Base-by-base conservation (phyloP, 2,329 filamentous ascomycete genomes). In the Trichoderma lentiforme region DNA sequence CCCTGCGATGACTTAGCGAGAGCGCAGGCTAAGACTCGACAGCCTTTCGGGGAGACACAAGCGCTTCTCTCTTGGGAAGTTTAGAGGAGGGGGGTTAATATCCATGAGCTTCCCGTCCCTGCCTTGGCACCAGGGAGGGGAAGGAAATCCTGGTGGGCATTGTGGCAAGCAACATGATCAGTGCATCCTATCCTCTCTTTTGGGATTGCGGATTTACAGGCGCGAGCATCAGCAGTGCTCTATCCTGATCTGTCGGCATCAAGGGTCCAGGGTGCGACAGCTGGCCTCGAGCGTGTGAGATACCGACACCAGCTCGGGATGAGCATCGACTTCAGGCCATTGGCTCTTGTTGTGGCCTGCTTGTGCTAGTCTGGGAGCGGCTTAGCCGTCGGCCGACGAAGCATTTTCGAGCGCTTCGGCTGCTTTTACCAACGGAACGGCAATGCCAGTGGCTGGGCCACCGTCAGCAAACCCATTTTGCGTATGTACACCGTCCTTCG, bases 1-100 rank as follows among this genome's bases (percentile, higher is more conserved):
- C 32, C 61, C 61, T 71, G 68, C 68, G 30, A 71, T 57, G 60
- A 57, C 58, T 71, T 71, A 71, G 68, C 68, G 68, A 64, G 60
- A 43, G 43, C 43, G 68, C 58, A 63, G 68, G 51, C 68, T 61
- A 58, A 60, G 43, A 43, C 60, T 47, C 28, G 53, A 43, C 47
- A 64, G 34, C 47, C 61, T 56, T 64, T 71, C 26, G 47, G 47
- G 57, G 60, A 30, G 60, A 30, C 47, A 71, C 60, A 58, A 47
- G 68, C 47, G 47, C 60, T 24, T 57, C 60, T 58, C 15, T 71
- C 26, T 30, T 56, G 18, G 34, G 60, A 64, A 60, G 60, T 15
- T 15, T 56, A n/a, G 32, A 32, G 30, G 47, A 43, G 39, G 30
- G 60, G 60, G 58, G 43, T 39, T 28, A 63, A 43, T 58, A 47